Percentiles rank a stretch among this genome's conserved stretches.
phyloP scores from a whole-genome alignment of 2,329 filamentous ascomycete species.

The Ophiosphaerella herpotricha region DNA sequence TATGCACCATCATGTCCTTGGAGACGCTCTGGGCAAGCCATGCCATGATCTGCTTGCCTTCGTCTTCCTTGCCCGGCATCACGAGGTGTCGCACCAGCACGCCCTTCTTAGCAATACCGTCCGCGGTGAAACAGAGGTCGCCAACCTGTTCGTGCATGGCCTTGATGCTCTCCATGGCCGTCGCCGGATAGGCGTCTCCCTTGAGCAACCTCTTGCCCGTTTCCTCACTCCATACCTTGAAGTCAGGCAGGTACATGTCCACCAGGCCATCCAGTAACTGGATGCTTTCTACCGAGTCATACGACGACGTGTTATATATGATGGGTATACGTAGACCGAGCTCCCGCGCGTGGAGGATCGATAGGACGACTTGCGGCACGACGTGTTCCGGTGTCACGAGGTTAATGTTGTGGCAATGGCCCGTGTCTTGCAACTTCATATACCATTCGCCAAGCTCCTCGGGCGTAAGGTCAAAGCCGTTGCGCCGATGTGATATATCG shows the following conservation, averaged over 20 bases:
- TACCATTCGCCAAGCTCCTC: conserved; percentile 83
- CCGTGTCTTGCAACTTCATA: conserved; percentile 77
- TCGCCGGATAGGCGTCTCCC: conserved; percentile 73
- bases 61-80: conserved; percentile 79
- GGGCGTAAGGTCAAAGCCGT: conserved; percentile 77
- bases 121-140: conserved; percentile 78
- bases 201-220: conserved; percentile 76
- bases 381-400: conserved; percentile 86
- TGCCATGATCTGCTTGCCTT: conserved; percentile 73
- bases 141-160: conserved; percentile 83
- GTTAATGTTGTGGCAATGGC: conserved; percentile 89
- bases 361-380: conserved; percentile 78
- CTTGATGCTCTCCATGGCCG: conserved; percentile 76
- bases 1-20: conserved; percentile 76
- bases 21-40: conserved; percentile 77
- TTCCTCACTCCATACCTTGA: conserved; percentile 75
- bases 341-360: conserved; percentile 73
- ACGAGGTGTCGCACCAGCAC: conserved; percentile 79
- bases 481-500: conserved; percentile 81
- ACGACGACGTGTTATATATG: conserved; percentile 84
- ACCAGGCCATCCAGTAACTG: conserved; percentile 76
- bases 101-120: conserved; percentile 79
- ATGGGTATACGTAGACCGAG: conserved; percentile 73
- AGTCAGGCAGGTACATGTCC: conserved; percentile 87
- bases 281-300: conserved; percentile 75